Evolutionary conservation across 2,329 filamentous ascomycete genomes (phyloP).

Genomic region (Aspergillus versicolor): DNA sequence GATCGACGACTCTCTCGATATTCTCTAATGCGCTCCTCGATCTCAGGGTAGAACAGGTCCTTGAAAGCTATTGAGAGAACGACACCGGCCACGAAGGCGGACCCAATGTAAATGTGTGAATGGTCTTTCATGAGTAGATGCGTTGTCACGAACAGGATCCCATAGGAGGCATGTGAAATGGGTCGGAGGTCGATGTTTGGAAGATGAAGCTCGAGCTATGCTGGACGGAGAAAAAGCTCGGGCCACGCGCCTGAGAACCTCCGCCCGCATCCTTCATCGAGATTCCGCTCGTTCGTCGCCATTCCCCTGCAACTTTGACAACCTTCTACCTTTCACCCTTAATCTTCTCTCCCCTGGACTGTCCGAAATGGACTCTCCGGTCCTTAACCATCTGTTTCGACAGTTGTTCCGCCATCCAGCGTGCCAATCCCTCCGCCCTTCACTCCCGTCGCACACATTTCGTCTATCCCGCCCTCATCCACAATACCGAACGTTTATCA

Average conservation of each 20-base stretch:
- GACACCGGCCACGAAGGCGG: conserved; percentile 76
- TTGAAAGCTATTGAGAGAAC: conserved; percentile 75
- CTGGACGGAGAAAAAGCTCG: conserved; percentile 34
- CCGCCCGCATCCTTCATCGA: conserved; percentile 18
- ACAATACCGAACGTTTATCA: conserved; percentile 39
- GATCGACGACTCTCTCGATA: conserved; percentile 37
- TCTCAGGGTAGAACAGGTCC: conserved; percentile 72
- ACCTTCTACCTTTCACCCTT: conserved; percentile 5
- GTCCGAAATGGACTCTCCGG: conserved; percentile 72
- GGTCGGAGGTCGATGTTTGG: not conserved
- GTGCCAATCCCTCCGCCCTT: conserved; percentile 56
- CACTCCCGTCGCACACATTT: conserved; percentile 25
- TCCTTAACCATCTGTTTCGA: conserved; percentile 75
- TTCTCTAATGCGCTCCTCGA: conserved; percentile 61
- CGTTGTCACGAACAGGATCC: not conserved
- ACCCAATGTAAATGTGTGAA: conserved; percentile 56
- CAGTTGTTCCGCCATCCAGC: conserved; percentile 77
- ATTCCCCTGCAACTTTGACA: conserved; percentile 21
- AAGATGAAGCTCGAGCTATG: not conserved
- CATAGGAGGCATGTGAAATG: not conserved
- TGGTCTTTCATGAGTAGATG: conserved; percentile 31
- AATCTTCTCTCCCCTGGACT: conserved; percentile 7
- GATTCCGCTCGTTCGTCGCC: conserved; percentile 16
- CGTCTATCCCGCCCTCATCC: conserved; percentile 25
- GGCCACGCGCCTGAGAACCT: conserved; percentile 27